Conservation (phyloP, 2,329 filamentous ascomycete genomes). For the Ascocoryne sarcoides region DNA sequence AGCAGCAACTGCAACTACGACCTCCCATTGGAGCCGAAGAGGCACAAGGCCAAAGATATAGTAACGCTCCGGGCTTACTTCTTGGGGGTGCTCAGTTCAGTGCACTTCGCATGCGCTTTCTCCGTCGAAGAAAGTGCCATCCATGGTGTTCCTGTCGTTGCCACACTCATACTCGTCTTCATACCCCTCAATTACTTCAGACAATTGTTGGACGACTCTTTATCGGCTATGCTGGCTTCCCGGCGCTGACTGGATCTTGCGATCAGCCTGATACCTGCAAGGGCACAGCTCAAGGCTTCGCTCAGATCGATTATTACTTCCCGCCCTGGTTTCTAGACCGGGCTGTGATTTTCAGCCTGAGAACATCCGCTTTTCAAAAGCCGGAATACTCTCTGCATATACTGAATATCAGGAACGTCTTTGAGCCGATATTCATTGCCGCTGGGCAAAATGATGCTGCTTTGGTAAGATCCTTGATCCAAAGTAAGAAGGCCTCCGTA, state of each 20-base stretch:
- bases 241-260: background rate
- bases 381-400: background rate
- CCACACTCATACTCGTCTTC: too few species aligned
- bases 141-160: too few species aligned
- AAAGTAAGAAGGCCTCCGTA: background rate
- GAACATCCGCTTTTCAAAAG: background rate
- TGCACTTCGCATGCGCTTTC: conserved; percentile 1
- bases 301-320: conserved; percentile 1
- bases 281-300: background rate
- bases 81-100: background rate
- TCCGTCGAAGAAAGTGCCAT: background rate
- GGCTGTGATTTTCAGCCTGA: background rate
- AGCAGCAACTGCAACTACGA: too few species aligned
- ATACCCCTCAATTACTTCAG: too few species aligned
- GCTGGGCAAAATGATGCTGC: background rate
- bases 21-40: too few species aligned
- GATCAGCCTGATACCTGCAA: background rate
- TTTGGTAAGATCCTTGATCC: background rate
- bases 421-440: background rate
- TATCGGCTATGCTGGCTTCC: too few species aligned
- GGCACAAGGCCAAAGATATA: background rate
- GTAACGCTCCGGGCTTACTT: background rate
- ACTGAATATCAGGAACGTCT: background rate
- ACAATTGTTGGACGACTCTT: too few species aligned
- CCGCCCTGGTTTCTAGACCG: conserved; percentile 1